A percentile compares a stretch with the other conserved stretches of the same genome.
These are phyloP conservation scores for Ampelomyces quisqualis DNA, from an alignment of 2,329 filamentous ascomycete genomes.

Conservation along the genomic window DNA sequence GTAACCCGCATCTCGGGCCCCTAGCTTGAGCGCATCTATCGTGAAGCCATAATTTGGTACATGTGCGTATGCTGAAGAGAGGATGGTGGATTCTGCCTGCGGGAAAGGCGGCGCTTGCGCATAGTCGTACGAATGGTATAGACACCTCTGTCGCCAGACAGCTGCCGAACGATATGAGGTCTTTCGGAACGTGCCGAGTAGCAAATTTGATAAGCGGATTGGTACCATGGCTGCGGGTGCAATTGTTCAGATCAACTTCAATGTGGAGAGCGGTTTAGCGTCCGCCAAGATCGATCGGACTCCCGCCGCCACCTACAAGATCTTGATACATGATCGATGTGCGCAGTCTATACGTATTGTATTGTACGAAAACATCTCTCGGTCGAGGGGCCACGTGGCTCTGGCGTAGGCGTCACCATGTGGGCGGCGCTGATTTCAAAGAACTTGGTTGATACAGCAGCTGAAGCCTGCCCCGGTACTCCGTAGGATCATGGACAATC, in stretches of 20 bases:
- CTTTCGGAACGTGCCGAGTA: conserved; percentile 28
- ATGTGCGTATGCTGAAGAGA: conserved; percentile 75
- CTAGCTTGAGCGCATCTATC: conserved; percentile 67
- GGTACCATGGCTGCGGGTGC: conserved; percentile 32
- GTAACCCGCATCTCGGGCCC: conserved; percentile 81
- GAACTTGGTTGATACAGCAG: no score
- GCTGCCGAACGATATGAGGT: conserved; percentile 19
- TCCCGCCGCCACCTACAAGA: conserved; percentile 1
- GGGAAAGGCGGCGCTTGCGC: conserved; percentile 61
- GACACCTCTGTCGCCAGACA: conserved; percentile 19
- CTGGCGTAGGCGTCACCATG: no score
- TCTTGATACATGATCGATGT: not conserved
- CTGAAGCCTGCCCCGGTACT: no score
- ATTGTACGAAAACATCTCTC: no score
- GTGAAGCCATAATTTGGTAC: conserved; percentile 85
- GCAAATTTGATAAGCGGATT: conserved; percentile 24
- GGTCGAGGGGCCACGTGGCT: no score
- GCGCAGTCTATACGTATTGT: no score
- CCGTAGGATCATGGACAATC: not conserved
- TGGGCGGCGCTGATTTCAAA: no score
- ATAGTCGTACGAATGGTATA: conserved; percentile 43
- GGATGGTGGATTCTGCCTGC: conserved; percentile 70
- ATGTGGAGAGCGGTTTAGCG: conserved; percentile 18
- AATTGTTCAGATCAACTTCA: conserved; percentile 11
- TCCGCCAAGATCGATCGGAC: conserved; percentile 28